Conservation (phyloP, 2,329 filamentous ascomycete genomes). For the Colletotrichum ledebouriae region DNA sequence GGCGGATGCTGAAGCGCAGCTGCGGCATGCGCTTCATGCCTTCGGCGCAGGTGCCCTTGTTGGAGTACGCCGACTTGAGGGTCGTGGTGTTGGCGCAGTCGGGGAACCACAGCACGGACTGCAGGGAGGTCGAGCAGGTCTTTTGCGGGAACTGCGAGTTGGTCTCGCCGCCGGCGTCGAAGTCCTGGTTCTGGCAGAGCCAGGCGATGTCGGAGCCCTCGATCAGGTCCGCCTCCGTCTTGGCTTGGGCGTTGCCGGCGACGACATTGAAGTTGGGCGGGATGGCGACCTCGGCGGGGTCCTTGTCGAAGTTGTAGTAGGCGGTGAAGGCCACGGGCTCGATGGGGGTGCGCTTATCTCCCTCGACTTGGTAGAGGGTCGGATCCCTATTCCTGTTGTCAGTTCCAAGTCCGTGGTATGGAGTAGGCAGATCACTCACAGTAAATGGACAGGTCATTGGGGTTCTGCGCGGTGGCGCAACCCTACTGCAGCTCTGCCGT, state of each 20-base stretch:
- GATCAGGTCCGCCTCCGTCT: constrained; percentile 43
- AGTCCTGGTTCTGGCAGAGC: constrained; percentile 35
- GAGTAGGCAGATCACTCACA: constrained; percentile 47
- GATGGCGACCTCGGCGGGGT: constrained; percentile 59
- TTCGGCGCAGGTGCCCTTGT: constrained; percentile 50
- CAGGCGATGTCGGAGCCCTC: constrained; percentile 39
- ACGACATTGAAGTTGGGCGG: constrained; percentile 58
- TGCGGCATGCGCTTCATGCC: constrained; percentile 61
- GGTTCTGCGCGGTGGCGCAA: constrained; percentile 58
- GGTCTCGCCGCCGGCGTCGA: constrained; percentile 33
- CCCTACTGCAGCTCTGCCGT: constrained; percentile 51
- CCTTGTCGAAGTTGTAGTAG: constrained; percentile 57
- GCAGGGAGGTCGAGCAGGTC: constrained; percentile 47
- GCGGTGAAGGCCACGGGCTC: constrained; percentile 58
- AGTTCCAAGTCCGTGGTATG: constrained; percentile 2
- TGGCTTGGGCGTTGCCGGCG: constrained; percentile 57
- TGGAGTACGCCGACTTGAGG: constrained; percentile 42
- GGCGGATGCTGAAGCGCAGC: constrained; percentile 61
- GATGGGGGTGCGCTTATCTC: constrained; percentile 54
- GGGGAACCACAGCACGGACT: constrained; percentile 45
- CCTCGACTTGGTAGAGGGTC: constrained; percentile 57
- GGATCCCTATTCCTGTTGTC: constrained; percentile 48
- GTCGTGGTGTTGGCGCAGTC: constrained; percentile 44
- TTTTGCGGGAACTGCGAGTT: constrained; percentile 40
- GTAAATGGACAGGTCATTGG: constrained; percentile 59